A percentile compares a stretch with the other conserved stretches of the same genome.
Evolutionary conservation across 148 eudicot species (phyloP).

Genomic region (Rhododendron kiyosumense): DNA sequence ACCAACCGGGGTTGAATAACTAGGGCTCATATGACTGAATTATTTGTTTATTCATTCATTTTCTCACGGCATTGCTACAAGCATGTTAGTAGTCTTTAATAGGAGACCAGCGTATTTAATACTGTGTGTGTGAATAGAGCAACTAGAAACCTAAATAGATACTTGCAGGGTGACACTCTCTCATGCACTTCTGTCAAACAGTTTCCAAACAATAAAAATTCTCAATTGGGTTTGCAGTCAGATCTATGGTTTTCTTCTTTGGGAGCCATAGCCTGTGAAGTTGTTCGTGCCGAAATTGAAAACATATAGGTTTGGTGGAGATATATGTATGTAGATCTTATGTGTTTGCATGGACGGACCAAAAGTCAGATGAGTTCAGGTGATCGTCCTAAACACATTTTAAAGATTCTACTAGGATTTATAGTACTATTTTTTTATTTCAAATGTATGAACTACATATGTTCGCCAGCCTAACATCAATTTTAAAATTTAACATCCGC

Average conservation of each 20-base stretch:
- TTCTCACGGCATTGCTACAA: background rate
- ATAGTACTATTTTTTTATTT: too few relatives aligned
- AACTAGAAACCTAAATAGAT: background rate
- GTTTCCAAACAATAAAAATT: background rate
- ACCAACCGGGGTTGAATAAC: background rate
- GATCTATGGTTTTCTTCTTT: background rate
- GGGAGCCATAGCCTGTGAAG: background rate
- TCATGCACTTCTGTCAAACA: background rate
- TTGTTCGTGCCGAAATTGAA: background rate
- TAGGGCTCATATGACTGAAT: background rate
- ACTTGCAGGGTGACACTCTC: background rate
- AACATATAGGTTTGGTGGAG: background rate
- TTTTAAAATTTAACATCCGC: too few relatives aligned
- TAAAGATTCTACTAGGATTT: too few relatives aligned
- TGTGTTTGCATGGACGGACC: too few relatives aligned
- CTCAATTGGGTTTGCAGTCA: background rate
- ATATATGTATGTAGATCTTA: too few relatives aligned
- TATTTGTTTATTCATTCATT: background rate
- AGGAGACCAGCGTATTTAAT: background rate
- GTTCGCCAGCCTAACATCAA: too few relatives aligned
- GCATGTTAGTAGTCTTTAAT: background rate
- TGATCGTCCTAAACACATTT: too few relatives aligned
- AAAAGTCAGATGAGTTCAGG: too few relatives aligned
- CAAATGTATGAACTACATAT: too few relatives aligned
- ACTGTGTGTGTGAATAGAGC: background rate